These are phyloP conservation scores for Pelargonium cotyledonis DNA, from an alignment of 441 rosid genomes.

Conservation along the genomic window DNA sequence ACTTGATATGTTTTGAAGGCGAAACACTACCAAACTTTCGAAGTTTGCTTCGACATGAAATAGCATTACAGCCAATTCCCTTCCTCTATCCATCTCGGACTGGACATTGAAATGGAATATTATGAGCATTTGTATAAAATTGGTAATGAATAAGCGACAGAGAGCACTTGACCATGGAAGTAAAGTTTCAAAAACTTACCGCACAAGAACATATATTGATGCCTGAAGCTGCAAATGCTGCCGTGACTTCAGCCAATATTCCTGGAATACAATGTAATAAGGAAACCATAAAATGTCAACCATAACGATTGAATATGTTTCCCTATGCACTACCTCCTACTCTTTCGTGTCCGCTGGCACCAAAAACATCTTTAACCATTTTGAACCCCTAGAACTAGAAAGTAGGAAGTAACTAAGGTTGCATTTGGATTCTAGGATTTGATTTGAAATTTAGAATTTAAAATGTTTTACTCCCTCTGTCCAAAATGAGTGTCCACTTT, in stretches of 20 bases:
- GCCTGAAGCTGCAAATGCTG: constrained; percentile 64
- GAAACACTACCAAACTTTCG: constrained; percentile 55
- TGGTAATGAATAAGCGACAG: background rate
- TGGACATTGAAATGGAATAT: constrained; percentile 24
- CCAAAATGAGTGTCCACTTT: too few relatives aligned
- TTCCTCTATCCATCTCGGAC: constrained; percentile 88
- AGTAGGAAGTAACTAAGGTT: too few relatives aligned
- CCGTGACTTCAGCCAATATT: constrained; percentile 79
- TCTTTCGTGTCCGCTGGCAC: too few relatives aligned
- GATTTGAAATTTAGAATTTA: too few relatives aligned
- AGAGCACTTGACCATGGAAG: background rate
- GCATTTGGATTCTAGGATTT: too few relatives aligned
- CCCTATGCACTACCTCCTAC: too few relatives aligned
- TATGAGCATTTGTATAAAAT: background rate
- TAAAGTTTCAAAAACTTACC: constrained; percentile 47
- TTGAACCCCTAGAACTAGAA: background rate
- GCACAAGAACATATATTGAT: constrained; percentile 73
- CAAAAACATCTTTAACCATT: background rate
- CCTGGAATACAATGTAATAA: constrained; percentile 37
- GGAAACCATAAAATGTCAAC: background rate
- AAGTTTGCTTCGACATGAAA: constrained; percentile 74
- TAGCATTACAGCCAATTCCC: constrained; percentile 85
- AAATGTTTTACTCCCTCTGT: too few relatives aligned
- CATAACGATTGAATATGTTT: too few relatives aligned
- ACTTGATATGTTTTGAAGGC: background rate